Evolutionary conservation across 1,284 basidiomycete genomes (phyloP).

Genomic region (Abortiporus biennis): DNA sequence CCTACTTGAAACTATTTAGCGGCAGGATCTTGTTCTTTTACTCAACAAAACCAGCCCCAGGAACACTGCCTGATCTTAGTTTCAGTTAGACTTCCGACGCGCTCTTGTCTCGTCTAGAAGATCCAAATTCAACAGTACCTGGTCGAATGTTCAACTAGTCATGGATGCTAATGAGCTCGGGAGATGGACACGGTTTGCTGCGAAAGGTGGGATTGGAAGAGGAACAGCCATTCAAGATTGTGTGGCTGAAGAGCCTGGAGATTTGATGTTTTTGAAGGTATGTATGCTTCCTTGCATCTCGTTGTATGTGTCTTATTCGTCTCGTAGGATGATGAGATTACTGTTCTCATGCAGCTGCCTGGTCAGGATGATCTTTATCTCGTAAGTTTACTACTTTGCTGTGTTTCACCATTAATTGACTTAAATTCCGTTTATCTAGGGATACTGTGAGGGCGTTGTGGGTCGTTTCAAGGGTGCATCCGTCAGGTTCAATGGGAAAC

Average conservation of each 20-base stretch:
- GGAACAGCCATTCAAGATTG: slow-evolving; percentile 72
- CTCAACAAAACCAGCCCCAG: neutral
- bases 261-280: slow-evolving; percentile 86
- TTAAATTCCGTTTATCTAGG: slow-evolving; percentile 17
- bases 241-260: slow-evolving; percentile 69
- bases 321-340: slow-evolving; percentile 71
- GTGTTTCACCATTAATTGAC: slow-evolving; percentile 3
- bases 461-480: slow-evolving; percentile 69
- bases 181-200: slow-evolving; percentile 76
- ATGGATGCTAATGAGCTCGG: slow-evolving; percentile 73
- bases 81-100: neutral
- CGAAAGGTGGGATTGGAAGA: slow-evolving; percentile 75
- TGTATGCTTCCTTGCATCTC: slow-evolving; percentile 15
- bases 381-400: slow-evolving; percentile 33
- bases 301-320: neutral
- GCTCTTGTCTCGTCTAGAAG: neutral
- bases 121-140: neutral
- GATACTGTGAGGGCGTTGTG: slow-evolving; percentile 84
- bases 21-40: neutral
- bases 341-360: slow-evolving; percentile 71
- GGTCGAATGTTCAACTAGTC: neutral
- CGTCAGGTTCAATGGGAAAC: slow-evolving; percentile 69
- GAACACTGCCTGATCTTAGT: neutral
- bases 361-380: slow-evolving; percentile 51
- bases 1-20: too few species aligned